Conservation (phyloP, 2,329 filamentous ascomycete genomes). For the Fusarium nematophilum region DNA sequence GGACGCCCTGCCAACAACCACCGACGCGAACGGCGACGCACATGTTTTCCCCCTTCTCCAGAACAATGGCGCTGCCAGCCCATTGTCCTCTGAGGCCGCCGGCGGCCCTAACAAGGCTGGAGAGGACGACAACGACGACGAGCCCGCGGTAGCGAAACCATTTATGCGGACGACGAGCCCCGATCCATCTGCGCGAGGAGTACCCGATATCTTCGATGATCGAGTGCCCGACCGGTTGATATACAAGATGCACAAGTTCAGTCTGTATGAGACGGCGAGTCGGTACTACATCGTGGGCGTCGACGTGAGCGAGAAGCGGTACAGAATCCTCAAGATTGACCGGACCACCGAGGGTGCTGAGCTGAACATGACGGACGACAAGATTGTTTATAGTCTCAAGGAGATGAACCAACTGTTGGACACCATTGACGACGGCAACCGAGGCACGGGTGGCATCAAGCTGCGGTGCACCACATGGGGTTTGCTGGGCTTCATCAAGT, state of each 20-base stretch:
- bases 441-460: slow-evolving; percentile 87
- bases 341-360: slow-evolving; percentile 82
- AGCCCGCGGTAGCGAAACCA: slow-evolving; percentile 67
- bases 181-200: slow-evolving; percentile 51
- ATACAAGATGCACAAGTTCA: slow-evolving; percentile 92
- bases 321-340: slow-evolving; percentile 94
- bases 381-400: slow-evolving; percentile 90
- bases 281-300: slow-evolving; percentile 95
- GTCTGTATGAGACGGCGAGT: slow-evolving; percentile 94
- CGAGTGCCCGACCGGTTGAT: slow-evolving; percentile 53
- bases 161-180: slow-evolving; percentile 68
- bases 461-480: slow-evolving; percentile 94
- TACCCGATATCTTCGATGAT: slow-evolving; percentile 48
- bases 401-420: slow-evolving; percentile 95
- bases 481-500: slow-evolving; percentile 92
- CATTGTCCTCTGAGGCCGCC: slow-evolving; percentile 40
- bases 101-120: slow-evolving; percentile 35
- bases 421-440: slow-evolving; percentile 95
- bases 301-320: slow-evolving; percentile 88
- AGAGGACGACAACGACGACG: slow-evolving; percentile 68
- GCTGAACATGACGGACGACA: slow-evolving; percentile 89
- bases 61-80: slow-evolving; percentile 49
- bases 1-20: slow-evolving; percentile 25
- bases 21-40: slow-evolving; percentile 34
- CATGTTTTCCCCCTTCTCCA: slow-evolving; percentile 52